These are phyloP conservation scores for Scalesia atractyloides DNA, from an alignment of 129 eudicot species.

Conservation along the genomic window DNA sequence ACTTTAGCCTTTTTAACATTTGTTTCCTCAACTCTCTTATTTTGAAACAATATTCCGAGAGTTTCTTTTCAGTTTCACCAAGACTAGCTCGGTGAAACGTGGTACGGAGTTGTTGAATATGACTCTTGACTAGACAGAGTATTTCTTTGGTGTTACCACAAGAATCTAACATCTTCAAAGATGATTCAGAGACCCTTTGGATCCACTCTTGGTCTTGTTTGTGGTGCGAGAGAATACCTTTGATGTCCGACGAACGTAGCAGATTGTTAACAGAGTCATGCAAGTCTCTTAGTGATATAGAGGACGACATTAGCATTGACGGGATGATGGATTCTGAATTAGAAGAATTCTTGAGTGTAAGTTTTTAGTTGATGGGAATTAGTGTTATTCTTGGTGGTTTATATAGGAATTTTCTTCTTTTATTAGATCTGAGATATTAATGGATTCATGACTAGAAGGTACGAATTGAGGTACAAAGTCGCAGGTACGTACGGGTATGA, in stretches of 20 bases:
- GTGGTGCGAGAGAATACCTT: conserved; percentile 39
- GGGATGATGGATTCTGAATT: neutral
- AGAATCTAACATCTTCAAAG: conserved; percentile 65
- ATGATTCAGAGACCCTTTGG: conserved; percentile 66
- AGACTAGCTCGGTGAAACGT: conserved; percentile 51
- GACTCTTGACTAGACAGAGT: conserved; percentile 58
- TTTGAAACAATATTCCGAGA: conserved; percentile 45
- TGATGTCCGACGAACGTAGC: conserved; percentile 58
- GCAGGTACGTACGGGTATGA: conserved; percentile 31
- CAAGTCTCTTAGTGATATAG: conserved; percentile 55
- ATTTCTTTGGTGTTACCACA: conserved; percentile 74
- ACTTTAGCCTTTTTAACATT: conserved; percentile 50
- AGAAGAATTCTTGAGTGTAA: neutral
- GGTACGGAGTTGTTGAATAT: conserved; percentile 67
- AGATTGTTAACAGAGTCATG: conserved; percentile 74
- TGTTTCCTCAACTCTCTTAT: conserved; percentile 69
- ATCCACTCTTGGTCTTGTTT: conserved; percentile 48
- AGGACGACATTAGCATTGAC: conserved; percentile 34
- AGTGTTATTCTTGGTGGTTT: neutral
- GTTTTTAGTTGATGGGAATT: neutral
- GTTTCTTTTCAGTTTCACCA: conserved; percentile 42
- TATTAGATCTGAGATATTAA: conserved; percentile 44
- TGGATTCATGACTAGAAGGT: conserved; percentile 44
- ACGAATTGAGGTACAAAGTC: conserved; percentile 17
- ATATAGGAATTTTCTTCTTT: conserved; percentile 14